Evolutionary conservation across 78 protist species (phyloP).

Genomic region (Capsaspora owczarzaki): DNA sequence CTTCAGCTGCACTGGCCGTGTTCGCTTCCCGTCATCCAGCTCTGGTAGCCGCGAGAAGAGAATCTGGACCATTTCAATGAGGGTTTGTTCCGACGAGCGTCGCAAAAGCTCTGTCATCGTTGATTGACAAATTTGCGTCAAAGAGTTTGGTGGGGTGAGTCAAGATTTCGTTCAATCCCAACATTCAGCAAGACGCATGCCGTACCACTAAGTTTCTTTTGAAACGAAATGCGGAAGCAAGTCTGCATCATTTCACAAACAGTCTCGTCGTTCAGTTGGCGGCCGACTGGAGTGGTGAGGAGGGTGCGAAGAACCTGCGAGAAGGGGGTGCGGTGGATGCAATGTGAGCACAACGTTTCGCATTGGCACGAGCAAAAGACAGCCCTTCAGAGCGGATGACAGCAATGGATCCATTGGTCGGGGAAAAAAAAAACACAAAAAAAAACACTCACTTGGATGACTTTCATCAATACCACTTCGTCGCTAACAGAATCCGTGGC

Average conservation of each 20-base stretch:
- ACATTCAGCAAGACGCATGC: not conserved
- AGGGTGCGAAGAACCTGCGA: constrained; percentile 1
- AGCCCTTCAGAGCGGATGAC: too few species aligned
- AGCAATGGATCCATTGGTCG: not conserved
- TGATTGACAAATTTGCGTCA: too few species aligned
- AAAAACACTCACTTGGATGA: constrained; percentile 48
- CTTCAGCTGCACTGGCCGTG: too few species aligned
- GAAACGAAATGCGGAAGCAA: constrained; percentile 19
- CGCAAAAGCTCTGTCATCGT: constrained; percentile 3
- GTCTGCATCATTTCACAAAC: constrained; percentile 37
- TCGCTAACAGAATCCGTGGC: constrained; percentile 78
- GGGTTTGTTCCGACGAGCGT: constrained; percentile 11
- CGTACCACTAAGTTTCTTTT: not conserved
- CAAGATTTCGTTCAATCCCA: not conserved
- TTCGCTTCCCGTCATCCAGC: too few species aligned
- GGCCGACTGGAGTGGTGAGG: not conserved
- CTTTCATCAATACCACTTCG: constrained; percentile 79
- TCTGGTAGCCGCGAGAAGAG: constrained; percentile 1
- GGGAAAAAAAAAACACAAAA: not conserved
- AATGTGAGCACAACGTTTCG: too few species aligned
- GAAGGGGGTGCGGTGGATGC: too few species aligned
- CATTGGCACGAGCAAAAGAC: too few species aligned
- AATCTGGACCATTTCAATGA: constrained; percentile 10
- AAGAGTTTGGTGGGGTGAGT: not conserved
- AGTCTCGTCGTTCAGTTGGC: constrained; percentile 6